phyloP scores from a whole-genome alignment of 805 yeast genomes.

The Starmerella floricola region DNA sequence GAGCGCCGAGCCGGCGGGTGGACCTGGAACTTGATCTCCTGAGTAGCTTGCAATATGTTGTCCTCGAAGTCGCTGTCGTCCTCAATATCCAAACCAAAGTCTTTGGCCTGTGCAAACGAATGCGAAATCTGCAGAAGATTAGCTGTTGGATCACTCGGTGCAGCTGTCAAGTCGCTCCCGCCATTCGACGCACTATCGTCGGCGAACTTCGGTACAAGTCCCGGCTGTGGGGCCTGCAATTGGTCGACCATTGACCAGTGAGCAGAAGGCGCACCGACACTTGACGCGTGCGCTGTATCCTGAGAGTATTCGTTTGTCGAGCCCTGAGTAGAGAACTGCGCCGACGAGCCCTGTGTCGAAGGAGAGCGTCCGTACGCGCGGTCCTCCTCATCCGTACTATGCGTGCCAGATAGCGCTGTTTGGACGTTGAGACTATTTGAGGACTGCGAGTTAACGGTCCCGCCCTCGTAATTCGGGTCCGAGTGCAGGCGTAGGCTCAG shows the following conservation, averaged over 20 bases:
- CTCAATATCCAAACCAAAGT: constrained; percentile 32
- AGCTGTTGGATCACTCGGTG: not conserved
- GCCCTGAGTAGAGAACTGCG: too few relatives aligned
- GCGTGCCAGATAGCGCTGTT: constrained; percentile 15
- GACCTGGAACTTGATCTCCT: constrained; percentile 12
- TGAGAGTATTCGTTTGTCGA: too few relatives aligned
- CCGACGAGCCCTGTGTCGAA: not conserved
- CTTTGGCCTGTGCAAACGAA: constrained; percentile 11
- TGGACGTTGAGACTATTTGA: not conserved
- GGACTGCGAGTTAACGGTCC: not conserved
- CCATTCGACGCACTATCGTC: too few relatives aligned
- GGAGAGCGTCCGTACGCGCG: not conserved
- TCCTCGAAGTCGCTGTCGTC: constrained; percentile 34
- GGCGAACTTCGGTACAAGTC: too few relatives aligned
- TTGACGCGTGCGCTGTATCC: too few relatives aligned
- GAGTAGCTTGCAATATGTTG: constrained; percentile 30
- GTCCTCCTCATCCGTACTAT: not conserved
- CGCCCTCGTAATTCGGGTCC: not conserved
- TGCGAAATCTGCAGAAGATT: constrained; percentile 7
- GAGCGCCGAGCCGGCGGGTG: not conserved
- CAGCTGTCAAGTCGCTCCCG: too few relatives aligned
- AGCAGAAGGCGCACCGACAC: too few relatives aligned
- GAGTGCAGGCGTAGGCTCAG: constrained; percentile 2
- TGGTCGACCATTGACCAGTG: too few relatives aligned
- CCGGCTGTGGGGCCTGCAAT: constrained; percentile 1